Conservation (phyloP, 352 stramenopile genomes). For the Phytopythium boreale region DNA sequence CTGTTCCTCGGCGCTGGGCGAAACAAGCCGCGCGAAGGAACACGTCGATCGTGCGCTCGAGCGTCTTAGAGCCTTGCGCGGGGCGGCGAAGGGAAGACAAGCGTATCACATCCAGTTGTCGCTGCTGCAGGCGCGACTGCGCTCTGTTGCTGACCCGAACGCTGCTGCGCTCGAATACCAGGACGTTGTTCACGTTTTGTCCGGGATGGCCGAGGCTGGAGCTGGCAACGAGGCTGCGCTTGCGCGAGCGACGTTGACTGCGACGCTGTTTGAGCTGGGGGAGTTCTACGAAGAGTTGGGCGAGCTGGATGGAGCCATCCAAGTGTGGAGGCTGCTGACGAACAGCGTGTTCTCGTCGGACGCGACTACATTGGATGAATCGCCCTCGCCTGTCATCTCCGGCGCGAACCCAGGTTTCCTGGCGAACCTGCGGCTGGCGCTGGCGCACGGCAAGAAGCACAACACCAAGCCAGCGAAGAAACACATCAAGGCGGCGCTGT, state of each 20-base stretch:
- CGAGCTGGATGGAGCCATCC: slow-evolving; percentile 46
- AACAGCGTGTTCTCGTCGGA: not conserved
- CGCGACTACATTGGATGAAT: not conserved
- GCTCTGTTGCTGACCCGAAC: slow-evolving; percentile 18
- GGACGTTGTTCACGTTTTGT: slow-evolving; percentile 10
- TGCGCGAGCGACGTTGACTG: slow-evolving; percentile 12
- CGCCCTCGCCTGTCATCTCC: not conserved
- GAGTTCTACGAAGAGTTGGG: slow-evolving; percentile 48
- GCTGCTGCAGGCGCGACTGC: slow-evolving; percentile 50
- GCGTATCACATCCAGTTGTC: slow-evolving; percentile 6
- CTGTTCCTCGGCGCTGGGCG: slow-evolving; percentile 32
- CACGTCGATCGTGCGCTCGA: slow-evolving; percentile 20
- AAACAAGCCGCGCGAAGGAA: slow-evolving; percentile 15
- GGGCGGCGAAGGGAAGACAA: slow-evolving; percentile 10
- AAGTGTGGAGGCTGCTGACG: slow-evolving; percentile 60
- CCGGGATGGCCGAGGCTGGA: not conserved
- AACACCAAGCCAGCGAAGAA: slow-evolving; percentile 67
- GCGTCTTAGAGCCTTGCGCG: slow-evolving; percentile 13
- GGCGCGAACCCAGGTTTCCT: slow-evolving; percentile 26
- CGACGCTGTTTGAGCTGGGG: slow-evolving; percentile 57
- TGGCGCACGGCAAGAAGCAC: slow-evolving; percentile 60
- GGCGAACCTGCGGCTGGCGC: slow-evolving; percentile 55
- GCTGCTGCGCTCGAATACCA: slow-evolving; percentile 36
- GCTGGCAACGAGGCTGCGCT: not conserved
- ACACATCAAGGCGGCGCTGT: slow-evolving; percentile 49